These are phyloP conservation scores for Aegilops longissima DNA, from an alignment of 176 grass and related monocot genomes.

Conservation along the genomic window DNA sequence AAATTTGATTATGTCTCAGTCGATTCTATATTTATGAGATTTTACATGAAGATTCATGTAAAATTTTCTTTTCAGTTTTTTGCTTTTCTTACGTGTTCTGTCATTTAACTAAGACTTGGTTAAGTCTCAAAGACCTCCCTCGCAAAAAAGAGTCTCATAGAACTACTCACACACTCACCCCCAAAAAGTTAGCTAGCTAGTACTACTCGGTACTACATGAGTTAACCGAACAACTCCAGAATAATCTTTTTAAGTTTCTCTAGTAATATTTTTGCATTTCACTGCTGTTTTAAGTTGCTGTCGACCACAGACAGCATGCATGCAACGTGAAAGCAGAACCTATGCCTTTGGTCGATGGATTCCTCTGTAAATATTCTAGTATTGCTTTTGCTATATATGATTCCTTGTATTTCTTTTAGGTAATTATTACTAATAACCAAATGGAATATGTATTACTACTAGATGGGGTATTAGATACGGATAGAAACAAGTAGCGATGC, in stretches of 20 bases:
- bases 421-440: neutral
- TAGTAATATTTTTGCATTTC: neutral
- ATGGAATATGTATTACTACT: slow-evolving; percentile 32
- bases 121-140: too few species aligned
- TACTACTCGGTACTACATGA: neutral
- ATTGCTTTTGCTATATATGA: neutral
- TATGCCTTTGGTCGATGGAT: slow-evolving; percentile 8
- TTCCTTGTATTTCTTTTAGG: neutral
- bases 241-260: neutral
- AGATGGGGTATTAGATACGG: slow-evolving; percentile 30
- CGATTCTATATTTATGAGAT: too few species aligned
- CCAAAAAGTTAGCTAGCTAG: neutral
- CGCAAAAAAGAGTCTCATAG: too few species aligned
- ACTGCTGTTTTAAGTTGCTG: neutral
- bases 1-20: too few species aligned
- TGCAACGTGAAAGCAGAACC: neutral
- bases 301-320: neutral
- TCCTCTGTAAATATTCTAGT: slow-evolving; percentile 1
- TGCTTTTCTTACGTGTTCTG: too few species aligned
- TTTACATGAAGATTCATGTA: too few species aligned
- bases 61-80: too few species aligned
- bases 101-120: too few species aligned
- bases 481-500: neutral
- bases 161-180: too few species aligned
- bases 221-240: neutral